Conservation (phyloP, 1,139 yeast genomes). For the Wickerhamiella pararugosa region DNA sequence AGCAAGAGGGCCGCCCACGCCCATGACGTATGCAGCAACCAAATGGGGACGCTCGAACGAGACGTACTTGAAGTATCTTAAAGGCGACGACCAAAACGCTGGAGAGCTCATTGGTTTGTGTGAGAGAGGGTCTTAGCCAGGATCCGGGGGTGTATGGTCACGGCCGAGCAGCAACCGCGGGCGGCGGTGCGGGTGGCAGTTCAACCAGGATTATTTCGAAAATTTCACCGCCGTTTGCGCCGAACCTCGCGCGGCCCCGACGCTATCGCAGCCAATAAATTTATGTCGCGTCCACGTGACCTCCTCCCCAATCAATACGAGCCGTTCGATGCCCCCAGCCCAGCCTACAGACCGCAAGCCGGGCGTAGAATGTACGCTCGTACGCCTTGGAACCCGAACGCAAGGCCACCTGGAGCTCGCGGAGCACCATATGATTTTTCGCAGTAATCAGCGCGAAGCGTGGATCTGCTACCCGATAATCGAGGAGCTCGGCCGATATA, state of each 20-base stretch:
- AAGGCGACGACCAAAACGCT: slow-evolving; percentile 15
- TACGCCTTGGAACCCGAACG: slow-evolving; percentile 36
- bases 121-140: neutral
- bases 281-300: too few species aligned
- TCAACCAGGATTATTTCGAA: too few species aligned
- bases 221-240: too few species aligned
- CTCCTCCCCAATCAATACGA: neutral
- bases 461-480: slow-evolving; percentile 93
- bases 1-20: slow-evolving; percentile 52
- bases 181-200: too few species aligned
- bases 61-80: slow-evolving; percentile 61
- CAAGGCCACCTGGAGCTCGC: slow-evolving; percentile 66
- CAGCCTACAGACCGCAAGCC: slow-evolving; percentile 3
- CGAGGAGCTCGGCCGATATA: slow-evolving; percentile 23
- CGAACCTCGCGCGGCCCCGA: too few species aligned
- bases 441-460: slow-evolving; percentile 42
- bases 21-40: slow-evolving; percentile 54
- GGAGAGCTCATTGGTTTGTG: slow-evolving; percentile 12
- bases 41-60: slow-evolving; percentile 71
- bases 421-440: slow-evolving; percentile 75
- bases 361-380: slow-evolving; percentile 8
- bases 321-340: neutral
- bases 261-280: too few species aligned
- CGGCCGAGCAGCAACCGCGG: too few species aligned
- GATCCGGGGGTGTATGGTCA: slow-evolving; percentile 8